A percentile compares a stretch with the other conserved stretches of the same genome.
phyloP scores from a whole-genome alignment of 345 rosid genomes.

The Balakata baccata region DNA sequence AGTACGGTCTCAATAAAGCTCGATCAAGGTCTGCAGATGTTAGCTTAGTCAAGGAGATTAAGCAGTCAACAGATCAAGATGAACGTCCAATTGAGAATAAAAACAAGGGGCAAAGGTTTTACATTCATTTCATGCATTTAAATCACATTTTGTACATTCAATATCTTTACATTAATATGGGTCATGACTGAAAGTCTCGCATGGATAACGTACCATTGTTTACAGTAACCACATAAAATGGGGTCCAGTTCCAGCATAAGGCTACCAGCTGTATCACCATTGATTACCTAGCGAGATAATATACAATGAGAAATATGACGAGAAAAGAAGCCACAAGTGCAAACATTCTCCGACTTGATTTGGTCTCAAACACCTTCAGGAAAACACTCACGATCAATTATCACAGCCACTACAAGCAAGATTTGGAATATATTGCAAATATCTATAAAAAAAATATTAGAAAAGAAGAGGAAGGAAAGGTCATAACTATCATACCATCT shows the following conservation, averaged over 20 bases:
- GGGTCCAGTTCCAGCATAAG: slow-evolving; percentile 22
- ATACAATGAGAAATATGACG: slow-evolving; percentile 71
- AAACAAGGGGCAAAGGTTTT: neutral
- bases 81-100: neutral
- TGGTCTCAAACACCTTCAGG: slow-evolving; percentile 80
- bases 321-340: slow-evolving; percentile 82
- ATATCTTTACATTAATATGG: slow-evolving; percentile 35
- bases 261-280: slow-evolving; percentile 13
- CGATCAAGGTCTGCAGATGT: no score
- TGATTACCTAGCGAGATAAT: slow-evolving; percentile 73
- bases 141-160: slow-evolving; percentile 6
- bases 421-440: neutral
- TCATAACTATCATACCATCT: slow-evolving; percentile 51
- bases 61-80: neutral
- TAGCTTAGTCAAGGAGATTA: neutral
- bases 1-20: no score
- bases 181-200: slow-evolving; percentile 22
- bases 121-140: slow-evolving; percentile 16
- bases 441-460: neutral
- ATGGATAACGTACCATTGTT: slow-evolving; percentile 21
- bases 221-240: slow-evolving; percentile 12
- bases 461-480: neutral
- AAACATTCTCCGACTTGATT: slow-evolving; percentile 85
- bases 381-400: slow-evolving; percentile 11
- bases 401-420: neutral